These are phyloP conservation scores for Pseudogymnoascus pannorum DNA, from an alignment of 2,329 filamentous ascomycete genomes.

Conservation along the genomic window DNA sequence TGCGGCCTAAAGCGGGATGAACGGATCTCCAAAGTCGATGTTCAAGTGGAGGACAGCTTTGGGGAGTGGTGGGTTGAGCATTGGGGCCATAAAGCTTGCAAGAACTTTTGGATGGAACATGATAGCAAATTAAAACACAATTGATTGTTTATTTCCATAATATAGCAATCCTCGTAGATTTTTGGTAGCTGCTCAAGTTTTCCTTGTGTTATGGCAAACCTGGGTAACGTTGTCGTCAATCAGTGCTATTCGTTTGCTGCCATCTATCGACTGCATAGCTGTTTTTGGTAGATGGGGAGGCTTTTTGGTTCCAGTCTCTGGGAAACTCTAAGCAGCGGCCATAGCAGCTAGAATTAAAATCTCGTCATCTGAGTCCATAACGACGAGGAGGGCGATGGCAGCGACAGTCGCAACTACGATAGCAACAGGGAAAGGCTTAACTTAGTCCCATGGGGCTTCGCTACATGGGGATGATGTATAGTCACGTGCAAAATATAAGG, in stretches of 20 bases:
- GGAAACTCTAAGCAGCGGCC: not conserved
- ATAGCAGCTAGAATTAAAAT: not conserved
- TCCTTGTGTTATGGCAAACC: not conserved
- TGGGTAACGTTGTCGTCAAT: not conserved
- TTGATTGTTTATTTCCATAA: not conserved
- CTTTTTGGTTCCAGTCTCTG: not conserved
- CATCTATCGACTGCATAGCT: not conserved
- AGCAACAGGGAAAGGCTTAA: not conserved
- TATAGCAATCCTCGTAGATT: not conserved
- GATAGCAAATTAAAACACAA: constrained; percentile 58
- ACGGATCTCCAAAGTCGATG: constrained; percentile 59
- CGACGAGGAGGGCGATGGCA: not conserved
- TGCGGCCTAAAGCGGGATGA: constrained; percentile 88
- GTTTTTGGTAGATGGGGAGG: not conserved
- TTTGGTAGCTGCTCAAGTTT: not conserved
- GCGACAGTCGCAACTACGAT: not conserved
- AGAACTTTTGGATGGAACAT: constrained; percentile 78
- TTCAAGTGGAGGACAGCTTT: constrained; percentile 78
- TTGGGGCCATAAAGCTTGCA: constrained; percentile 74
- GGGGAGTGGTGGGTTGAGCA: constrained; percentile 95
- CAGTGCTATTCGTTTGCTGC: too few species aligned
- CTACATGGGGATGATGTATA: not conserved
- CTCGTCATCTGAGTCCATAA: not conserved
- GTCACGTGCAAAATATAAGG: constrained; percentile 5
- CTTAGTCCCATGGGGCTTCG: not conserved